Base-by-base conservation (phyloP, 495 filamentous ascomycete species). In the Penicillium chermesinum region DNA sequence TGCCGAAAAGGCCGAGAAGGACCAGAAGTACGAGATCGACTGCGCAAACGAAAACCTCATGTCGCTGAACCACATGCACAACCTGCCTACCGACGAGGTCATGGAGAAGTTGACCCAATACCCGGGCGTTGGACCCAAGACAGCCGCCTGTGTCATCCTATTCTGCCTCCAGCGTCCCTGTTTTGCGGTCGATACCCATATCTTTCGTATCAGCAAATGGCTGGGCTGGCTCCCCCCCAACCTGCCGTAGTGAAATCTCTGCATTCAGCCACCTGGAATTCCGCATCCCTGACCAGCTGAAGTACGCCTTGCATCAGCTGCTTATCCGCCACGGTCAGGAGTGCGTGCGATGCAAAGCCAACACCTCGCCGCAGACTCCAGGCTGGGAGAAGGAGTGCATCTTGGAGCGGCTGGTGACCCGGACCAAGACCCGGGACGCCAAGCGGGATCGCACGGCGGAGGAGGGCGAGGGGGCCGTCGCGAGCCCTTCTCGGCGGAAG, bases 61-160 rank as follows among this genome's bases (percentile, higher is more conserved):
- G 10, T 85, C 85, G 0, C 77, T 97, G 12, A 87, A 96, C 50
- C 82, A 95, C 62, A 66, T 96, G 13, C 87, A 87, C 51, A 68
- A 68, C 12, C 66, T 94, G 45, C 63, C 69, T 15, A 82, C 77
- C 10, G 76, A 87, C 14, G 77, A 88, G 19, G 88, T 83, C 0
- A 85, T 95, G 78, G 67, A 69, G 7, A 80, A 84, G 46, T 74
- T 97, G 30, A 78, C 82, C 41, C 83, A 78, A 44, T 93, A 84
- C 38, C 85, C 86, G 2, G 93, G 91, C 2, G 87, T 97, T 49
- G 93, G 91, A 0, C 83, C 88, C 44, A 98, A 98, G 69, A 95
- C 91, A 0, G 86, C 91, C 2, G 84, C 88, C 7, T 98, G 93
- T 53, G 86, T 91, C 12, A 66, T 86, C 10, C 73, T 91, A 2